These are phyloP conservation scores for Alternaria sp. DNA, from an alignment of 2,329 filamentous ascomycete species.

Conservation along the genomic window DNA sequence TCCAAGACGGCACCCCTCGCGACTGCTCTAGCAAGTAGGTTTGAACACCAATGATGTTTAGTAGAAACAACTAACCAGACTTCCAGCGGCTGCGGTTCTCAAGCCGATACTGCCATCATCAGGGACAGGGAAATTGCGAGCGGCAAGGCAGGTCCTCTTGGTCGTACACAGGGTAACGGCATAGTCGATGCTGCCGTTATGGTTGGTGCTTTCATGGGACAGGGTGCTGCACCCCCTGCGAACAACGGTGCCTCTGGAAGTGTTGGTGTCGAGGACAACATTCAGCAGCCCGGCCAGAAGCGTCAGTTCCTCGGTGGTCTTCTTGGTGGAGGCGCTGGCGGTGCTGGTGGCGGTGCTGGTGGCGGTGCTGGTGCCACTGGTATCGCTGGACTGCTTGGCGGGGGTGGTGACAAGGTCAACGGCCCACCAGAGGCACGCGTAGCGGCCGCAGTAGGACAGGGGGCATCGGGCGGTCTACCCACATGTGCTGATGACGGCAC, in stretches of 20 bases:
- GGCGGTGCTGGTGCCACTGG: constrained; percentile 37
- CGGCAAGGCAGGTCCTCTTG: constrained; percentile 65
- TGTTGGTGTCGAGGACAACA: constrained; percentile 46
- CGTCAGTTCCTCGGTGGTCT: constrained; percentile 47
- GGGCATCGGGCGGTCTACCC: constrained; percentile 64
- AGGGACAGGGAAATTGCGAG: constrained; percentile 66
- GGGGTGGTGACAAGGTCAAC: constrained; percentile 57
- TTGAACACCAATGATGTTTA: neutral
- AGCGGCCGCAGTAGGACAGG: constrained; percentile 62
- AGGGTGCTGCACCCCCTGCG: constrained; percentile 36
- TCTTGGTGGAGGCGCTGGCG: constrained; percentile 41
- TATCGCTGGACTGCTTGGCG: constrained; percentile 42
- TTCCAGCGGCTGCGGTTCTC: constrained; percentile 63
- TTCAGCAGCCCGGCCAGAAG: constrained; percentile 29
- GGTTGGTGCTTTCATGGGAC: constrained; percentile 67
- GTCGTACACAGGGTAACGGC: constrained; percentile 69
- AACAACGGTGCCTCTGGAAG: constrained; percentile 42
- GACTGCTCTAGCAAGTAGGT: constrained; percentile 64
- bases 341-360: constrained; percentile 36
- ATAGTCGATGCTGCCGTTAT: constrained; percentile 66
- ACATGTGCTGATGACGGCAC: constrained; percentile 68
- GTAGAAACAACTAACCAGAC: constrained; percentile 21
- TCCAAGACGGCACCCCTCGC: constrained; percentile 72
- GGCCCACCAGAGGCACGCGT: constrained; percentile 63
- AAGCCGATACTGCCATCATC: constrained; percentile 75